Conservation (phyloP, 371 early-diverging fungal species). For the Blakeslea trispora region DNA sequence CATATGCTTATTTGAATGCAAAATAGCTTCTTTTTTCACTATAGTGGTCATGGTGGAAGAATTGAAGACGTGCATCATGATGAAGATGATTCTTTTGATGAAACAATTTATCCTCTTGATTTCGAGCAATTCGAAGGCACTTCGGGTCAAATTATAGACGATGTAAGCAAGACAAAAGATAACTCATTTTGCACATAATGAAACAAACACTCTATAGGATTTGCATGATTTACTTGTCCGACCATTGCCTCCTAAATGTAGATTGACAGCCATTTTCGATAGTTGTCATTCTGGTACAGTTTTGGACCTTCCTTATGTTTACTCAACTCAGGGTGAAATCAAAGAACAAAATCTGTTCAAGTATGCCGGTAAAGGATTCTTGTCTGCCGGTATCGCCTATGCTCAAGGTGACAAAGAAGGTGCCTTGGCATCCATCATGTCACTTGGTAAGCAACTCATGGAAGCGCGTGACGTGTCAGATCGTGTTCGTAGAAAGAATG, state of each 20-base stretch:
- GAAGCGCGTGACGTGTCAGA: slow-evolving; percentile 40
- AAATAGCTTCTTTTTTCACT: slow-evolving; percentile 69
- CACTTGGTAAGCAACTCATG: slow-evolving; percentile 49
- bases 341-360: slow-evolving; percentile 54
- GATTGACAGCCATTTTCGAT: slow-evolving; percentile 86
- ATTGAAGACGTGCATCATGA: slow-evolving; percentile 73
- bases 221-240: slow-evolving; percentile 82
- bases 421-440: slow-evolving; percentile 47
- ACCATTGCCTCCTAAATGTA: slow-evolving; percentile 80
- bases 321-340: slow-evolving; percentile 69
- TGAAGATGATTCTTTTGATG: slow-evolving; percentile 80
- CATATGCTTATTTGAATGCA: too few relatives aligned
- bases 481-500: slow-evolving; percentile 41
- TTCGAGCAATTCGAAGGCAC: slow-evolving; percentile 50
- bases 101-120: slow-evolving; percentile 80
- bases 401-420: slow-evolving; percentile 47
- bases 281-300: slow-evolving; percentile 87
- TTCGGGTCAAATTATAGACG: slow-evolving; percentile 87
- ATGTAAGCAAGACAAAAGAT: slow-evolving; percentile 40
- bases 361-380: slow-evolving; percentile 50
- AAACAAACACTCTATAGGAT: slow-evolving; percentile 29
- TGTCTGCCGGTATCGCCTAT: slow-evolving; percentile 58
- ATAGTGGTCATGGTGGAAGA: slow-evolving; percentile 87
- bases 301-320: slow-evolving; percentile 85
- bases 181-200: too few relatives aligned